Percentiles rank a stretch among this genome's conserved stretches.
phyloP scores from a whole-genome alignment of 2,329 filamentous ascomycete species.

The Sporothrix dimorphospora region DNA sequence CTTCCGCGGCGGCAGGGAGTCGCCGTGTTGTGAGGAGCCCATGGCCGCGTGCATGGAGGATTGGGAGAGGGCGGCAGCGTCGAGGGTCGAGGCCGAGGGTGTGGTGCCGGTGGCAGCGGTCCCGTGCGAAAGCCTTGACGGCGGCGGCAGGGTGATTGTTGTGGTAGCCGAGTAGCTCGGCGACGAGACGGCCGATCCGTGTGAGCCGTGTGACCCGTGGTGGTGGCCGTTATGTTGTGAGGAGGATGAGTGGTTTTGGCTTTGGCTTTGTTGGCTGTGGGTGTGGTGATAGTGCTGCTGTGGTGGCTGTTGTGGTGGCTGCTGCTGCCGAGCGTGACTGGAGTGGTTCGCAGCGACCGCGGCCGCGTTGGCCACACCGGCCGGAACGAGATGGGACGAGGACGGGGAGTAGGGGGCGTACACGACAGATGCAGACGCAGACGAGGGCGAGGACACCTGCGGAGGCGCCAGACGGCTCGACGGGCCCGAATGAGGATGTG shows the following conservation, averaged over 20 bases:
- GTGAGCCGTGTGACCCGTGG: constrained; percentile 28
- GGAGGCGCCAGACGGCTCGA: constrained; percentile 42
- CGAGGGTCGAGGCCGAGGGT: constrained; percentile 23
- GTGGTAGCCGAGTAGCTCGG: constrained; percentile 37
- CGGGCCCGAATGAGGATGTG: constrained; percentile 43
- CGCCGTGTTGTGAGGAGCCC: constrained; percentile 42
- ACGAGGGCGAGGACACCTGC: constrained; percentile 38
- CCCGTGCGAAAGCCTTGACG: constrained; percentile 30
- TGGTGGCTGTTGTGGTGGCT: constrained; percentile 13
- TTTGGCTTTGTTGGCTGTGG: not conserved
- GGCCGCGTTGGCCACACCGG: constrained; percentile 28
- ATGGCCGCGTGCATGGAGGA: constrained; percentile 37
- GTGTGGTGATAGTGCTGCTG: constrained; percentile 29
- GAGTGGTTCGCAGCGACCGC: constrained; percentile 24
- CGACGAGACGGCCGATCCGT: constrained; percentile 33
- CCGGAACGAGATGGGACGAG: constrained; percentile 26
- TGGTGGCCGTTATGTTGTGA: constrained; percentile 11
- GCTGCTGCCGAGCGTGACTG: constrained; percentile 22
- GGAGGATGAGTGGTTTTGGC: not conserved
- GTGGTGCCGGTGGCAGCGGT: not conserved
- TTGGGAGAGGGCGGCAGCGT: constrained; percentile 38
- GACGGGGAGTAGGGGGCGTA: constrained; percentile 37
- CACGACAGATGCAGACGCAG: constrained; percentile 6
- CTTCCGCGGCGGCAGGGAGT: constrained; percentile 48
- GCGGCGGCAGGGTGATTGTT: constrained; percentile 16